Percentiles rank a stretch among this genome's conserved stretches.
Evolutionary conservation across 1,284 basidiomycete genomes (phyloP).

Genomic region (Apiotrichum gamsii): DNA sequence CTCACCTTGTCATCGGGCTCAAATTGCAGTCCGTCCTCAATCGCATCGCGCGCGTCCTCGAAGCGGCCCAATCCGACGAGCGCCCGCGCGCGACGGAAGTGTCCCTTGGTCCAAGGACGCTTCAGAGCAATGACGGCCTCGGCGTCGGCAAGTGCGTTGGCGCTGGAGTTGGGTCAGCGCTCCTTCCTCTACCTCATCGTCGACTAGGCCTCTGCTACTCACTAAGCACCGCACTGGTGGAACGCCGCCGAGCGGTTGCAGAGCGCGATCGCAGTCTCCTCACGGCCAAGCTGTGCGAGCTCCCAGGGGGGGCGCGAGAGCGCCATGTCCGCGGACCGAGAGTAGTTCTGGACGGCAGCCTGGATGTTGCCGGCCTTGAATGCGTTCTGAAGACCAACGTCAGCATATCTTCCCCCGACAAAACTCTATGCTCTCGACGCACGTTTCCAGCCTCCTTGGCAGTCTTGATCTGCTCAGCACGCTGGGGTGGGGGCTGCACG

Average conservation of each 20-base stretch:
- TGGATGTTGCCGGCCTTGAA: conserved; percentile 69
- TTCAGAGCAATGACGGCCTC: conserved; percentile 81
- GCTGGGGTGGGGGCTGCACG: conserved; percentile 58
- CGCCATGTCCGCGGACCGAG: conserved; percentile 73
- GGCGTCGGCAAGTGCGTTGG: conserved; percentile 81
- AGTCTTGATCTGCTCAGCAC: conserved; percentile 63
- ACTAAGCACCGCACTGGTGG: conserved; percentile 62
- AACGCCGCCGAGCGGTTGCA: conserved; percentile 89
- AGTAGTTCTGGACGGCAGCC: conserved; percentile 78
- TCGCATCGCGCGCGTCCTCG: conserved; percentile 74
- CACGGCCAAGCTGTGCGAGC: conserved; percentile 67
- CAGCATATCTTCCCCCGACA: no score
- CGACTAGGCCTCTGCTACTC: conserved; percentile 3
- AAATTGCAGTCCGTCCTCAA: conserved; percentile 76
- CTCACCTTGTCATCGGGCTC: conserved; percentile 75
- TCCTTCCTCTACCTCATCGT: not conserved
- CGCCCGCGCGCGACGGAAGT: conserved; percentile 67
- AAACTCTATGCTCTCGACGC: no score
- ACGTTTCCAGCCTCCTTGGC: conserved; percentile 90
- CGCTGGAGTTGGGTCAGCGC: conserved; percentile 41
- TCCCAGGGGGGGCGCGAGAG: conserved; percentile 87
- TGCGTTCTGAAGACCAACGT: conserved; percentile 52
- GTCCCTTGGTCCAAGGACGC: conserved; percentile 87
- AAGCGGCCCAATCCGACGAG: conserved; percentile 65
- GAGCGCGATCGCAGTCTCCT: conserved; percentile 80